These are phyloP conservation scores for Colletotrichum abscissum DNA, from an alignment of 2,329 filamentous ascomycete genomes.

Conservation along the genomic window DNA sequence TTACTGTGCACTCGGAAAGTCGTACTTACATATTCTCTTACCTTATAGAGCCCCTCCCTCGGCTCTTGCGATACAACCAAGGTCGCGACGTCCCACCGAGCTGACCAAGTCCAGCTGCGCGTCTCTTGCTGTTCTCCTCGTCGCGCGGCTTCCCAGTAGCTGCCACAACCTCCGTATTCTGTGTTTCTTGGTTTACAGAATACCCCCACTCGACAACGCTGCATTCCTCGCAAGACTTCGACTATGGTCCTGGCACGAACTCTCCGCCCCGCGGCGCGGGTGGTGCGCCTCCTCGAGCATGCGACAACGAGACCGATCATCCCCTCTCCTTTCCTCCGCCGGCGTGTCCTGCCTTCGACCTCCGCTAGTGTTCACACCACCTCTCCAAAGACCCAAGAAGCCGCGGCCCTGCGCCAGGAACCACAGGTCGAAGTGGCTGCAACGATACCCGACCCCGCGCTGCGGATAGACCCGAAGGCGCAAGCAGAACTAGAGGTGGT, in stretches of 20 bases:
- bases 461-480: neutral
- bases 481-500: neutral
- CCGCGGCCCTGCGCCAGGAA: neutral
- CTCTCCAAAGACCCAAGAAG: constrained; percentile 12
- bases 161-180: neutral
- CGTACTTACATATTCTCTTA: no score
- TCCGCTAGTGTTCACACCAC: constrained; percentile 22
- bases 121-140: neutral
- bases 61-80: neutral
- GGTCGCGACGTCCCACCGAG: neutral
- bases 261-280: constrained; percentile 1
- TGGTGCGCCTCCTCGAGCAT: neutral
- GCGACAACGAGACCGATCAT: neutral
- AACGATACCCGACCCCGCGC: neutral
- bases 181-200: neutral
- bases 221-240: neutral
- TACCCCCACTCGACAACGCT: neutral
- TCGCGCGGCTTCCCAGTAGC: constrained; percentile 1
- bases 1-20: neutral
- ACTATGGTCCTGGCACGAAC: constrained; percentile 4
- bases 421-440: neutral
- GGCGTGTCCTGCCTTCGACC: neutral
- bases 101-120: neutral
- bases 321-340: neutral
- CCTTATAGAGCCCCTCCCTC: neutral